A percentile compares a stretch with the other conserved stretches of the same genome.
Evolutionary conservation across 2,329 filamentous ascomycete genomes (phyloP).

Genomic region (Clarireedia sp.): DNA sequence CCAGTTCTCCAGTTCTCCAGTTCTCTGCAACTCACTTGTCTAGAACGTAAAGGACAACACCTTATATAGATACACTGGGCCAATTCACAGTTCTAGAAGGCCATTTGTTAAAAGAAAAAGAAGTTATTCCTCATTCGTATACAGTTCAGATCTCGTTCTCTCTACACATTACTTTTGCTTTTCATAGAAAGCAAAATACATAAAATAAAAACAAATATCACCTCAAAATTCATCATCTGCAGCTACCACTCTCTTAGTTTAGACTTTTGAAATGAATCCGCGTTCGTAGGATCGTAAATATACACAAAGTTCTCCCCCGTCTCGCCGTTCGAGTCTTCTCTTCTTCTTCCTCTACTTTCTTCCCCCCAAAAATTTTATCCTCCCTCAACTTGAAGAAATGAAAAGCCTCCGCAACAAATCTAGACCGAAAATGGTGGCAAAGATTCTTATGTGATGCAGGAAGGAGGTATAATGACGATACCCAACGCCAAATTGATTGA

Average conservation of each 20-base stretch:
- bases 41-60: too few species aligned
- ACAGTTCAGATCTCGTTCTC: background rate
- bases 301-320: conserved; percentile 8
- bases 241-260: background rate
- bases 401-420: conserved; percentile 26
- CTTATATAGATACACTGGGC: too few species aligned
- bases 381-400: conserved; percentile 7
- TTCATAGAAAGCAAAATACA: background rate
- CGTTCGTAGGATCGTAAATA: conserved; percentile 11
- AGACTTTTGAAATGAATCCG: background rate
- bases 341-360: background rate
- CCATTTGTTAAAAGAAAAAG: too few species aligned
- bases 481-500: conserved; percentile 25
- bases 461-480: conserved; percentile 25
- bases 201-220: conserved; percentile 9
- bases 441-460: conserved; percentile 22
- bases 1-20: too few species aligned
- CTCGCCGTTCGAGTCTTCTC: background rate
- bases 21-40: too few species aligned
- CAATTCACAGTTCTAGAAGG: too few species aligned
- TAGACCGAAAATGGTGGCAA: conserved; percentile 20
- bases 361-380: background rate
- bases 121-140: background rate
- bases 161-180: background rate
- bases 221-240: background rate